These are phyloP conservation scores for Rhodotorula graminis DNA, from an alignment of 768 basidiomycete genomes.

Conservation along the genomic window DNA sequence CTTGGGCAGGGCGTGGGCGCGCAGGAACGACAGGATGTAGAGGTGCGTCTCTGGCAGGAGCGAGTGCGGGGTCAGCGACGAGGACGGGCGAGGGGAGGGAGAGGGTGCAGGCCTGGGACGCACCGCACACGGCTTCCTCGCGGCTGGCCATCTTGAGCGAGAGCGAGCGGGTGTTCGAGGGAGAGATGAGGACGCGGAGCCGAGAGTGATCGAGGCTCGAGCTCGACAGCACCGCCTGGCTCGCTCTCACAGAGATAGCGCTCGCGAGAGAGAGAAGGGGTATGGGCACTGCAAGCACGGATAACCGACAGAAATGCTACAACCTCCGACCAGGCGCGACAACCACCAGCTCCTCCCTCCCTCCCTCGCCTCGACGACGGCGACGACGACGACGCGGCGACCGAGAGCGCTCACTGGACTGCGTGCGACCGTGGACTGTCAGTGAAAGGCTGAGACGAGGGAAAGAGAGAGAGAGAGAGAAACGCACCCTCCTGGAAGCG, in stretches of 20 bases:
- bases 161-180: not conserved
- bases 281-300: too few species aligned
- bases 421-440: too few species aligned
- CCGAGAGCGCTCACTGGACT: not conserved
- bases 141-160: not conserved
- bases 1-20: constrained; percentile 35
- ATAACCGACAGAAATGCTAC: too few species aligned
- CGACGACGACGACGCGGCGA: too few species aligned
- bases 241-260: not conserved
- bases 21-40: constrained; percentile 41
- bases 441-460: too few species aligned
- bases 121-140: constrained; percentile 23
- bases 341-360: too few species aligned
- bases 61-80: not conserved
- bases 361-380: too few species aligned
- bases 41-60: constrained; percentile 26
- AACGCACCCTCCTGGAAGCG: constrained; percentile 51
- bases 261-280: too few species aligned
- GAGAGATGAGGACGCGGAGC: not conserved
- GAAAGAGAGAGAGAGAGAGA: not conserved
- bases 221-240: too few species aligned
- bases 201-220: too few species aligned
- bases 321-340: too few species aligned
- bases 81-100: not conserved
- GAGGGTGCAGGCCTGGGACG: not conserved